Base-by-base conservation (phyloP, 1,284 basidiomycete genomes). In the Ustilago sp. region DNA sequence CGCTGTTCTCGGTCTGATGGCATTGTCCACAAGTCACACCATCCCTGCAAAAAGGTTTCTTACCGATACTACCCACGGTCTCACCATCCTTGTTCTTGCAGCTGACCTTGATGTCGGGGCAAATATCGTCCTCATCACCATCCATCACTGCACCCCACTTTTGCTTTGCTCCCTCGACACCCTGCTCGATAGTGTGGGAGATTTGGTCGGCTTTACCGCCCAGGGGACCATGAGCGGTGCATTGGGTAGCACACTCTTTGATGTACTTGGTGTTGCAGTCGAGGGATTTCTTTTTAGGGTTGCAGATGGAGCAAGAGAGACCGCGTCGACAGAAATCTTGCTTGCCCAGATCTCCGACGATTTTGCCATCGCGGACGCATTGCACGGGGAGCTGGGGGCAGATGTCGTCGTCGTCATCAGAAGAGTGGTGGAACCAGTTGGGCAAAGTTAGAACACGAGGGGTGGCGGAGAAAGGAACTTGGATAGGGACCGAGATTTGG, bases 191-290 rank as follows among this genome's bases (percentile, higher is more conserved):
- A 17, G 35, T n/a, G 23, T 43, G 19, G n/a, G 58, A 11, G 17
- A 58, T 28, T 8, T 48, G 15, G 34, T 36, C 43, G 23, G 45
- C 8, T 41, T 73, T 77, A 19, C 77, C 77, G 35, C 77, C 77
- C 13, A 79, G 77, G 2, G 77, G 77, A 12, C 77, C 77, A n/a
- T 62, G 69, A 2, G 77, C 77, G 5, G 39, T 43, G 63, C 77
- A 79, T 31, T 68, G 63, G 1, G 69, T 50, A 19, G 58, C 53
- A 52, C 77, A 79, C 48, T 79, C 64, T 7, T 59, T 64, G 52
- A 72, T 48, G 59, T 60, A 76, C 63, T 75, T 75, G 43, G 70
- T 63, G 67, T 79, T 79, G 77, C 77, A 79, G 41, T 79, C 73
- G 8, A 75, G 69, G 6, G 68, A 12, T 61, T 76, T 75, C 45